Percentiles rank a stretch among this genome's conserved stretches.
Evolutionary conservation across 192 early-diverging fungal species (phyloP).

Genomic region (Mortierella antarctica): DNA sequence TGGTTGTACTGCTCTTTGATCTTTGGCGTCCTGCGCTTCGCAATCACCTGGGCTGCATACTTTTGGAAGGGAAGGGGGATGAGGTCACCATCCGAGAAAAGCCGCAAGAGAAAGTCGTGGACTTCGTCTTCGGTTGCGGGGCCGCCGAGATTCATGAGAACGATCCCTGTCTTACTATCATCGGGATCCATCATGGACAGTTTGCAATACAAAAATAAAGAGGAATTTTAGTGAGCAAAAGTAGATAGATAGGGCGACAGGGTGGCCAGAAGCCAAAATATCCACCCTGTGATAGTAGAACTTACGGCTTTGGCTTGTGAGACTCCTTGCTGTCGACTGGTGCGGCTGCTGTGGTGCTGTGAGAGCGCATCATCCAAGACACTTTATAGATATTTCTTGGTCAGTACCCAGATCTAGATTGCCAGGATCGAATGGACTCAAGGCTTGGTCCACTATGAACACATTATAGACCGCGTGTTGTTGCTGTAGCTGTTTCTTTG

Average conservation of each 20-base stretch:
- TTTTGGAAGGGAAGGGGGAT: conserved; percentile 90
- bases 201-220: conserved; percentile 1
- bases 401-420: too few relatives aligned
- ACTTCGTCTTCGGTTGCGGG: conserved; percentile 83
- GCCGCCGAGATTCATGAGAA: conserved; percentile 96
- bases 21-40: conserved; percentile 83
- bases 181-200: conserved; percentile 36
- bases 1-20: conserved; percentile 90
- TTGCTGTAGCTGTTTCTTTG: neutral
- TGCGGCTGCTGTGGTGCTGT: conserved; percentile 5
- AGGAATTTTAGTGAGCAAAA: neutral
- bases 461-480: too few relatives aligned
- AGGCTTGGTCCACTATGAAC: neutral
- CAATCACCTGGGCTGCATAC: conserved; percentile 77
- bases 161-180: conserved; percentile 73
- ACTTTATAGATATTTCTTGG: conserved; percentile 1
- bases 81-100: conserved; percentile 93
- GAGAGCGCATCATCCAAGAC: conserved; percentile 14
- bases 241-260: neutral
- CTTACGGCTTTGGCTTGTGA: conserved; percentile 39
- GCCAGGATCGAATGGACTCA: too few relatives aligned
- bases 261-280: neutral
- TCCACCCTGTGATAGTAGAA: neutral
- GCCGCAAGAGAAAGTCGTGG: conserved; percentile 79
- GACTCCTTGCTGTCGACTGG: conserved; percentile 14